Base-by-base conservation (phyloP, 208 protist species). In the Wallacemonas sp. region DNA sequence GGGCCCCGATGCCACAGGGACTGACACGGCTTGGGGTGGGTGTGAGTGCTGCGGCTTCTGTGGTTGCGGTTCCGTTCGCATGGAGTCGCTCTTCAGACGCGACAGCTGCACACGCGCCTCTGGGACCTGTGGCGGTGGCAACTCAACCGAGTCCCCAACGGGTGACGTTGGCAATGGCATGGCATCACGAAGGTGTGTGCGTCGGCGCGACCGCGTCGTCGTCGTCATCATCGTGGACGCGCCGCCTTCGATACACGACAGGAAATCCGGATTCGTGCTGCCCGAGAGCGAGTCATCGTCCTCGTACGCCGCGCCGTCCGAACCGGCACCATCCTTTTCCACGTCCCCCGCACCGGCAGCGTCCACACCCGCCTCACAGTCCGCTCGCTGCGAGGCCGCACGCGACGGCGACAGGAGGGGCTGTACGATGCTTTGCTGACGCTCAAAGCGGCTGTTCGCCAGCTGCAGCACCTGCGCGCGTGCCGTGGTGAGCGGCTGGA, bases 391-490 rank as follows among this genome's bases (percentile, higher is more conserved):
- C n/a, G n/a, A n/a, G n/a, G n/a, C n/a, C n/a, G n/a, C n/a, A n/a
- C n/a, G n/a, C n/a, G n/a, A n/a, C n/a, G n/a, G n/a, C n/a, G n/a
- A n/a, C 30, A 58, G 32, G 16, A 58, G 32, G 17, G 52, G 32
- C 26, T 24, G 1, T 21, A 58, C 3, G 19, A 58, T 19, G 19
- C 52, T 58, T 19, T 58, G 52, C 52, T 39, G 52, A 27, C 52
- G 52, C 29, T 58, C 52, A 21, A 58, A 58, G 3, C 8, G 11
- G 17, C 17, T 29, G 4, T 33, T 34, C n/a, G 30, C 52, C 14
- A 58, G 26, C 30, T 39, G 30, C 52, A 58, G 30, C n/a, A 58
- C 52, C 5, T 39, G 52, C 52, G 34, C 52, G n/a, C 52, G 52
- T 27, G 36, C 52, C 0, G 9, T 0, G 6, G 29, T 44, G 34